Conservation (phyloP, 2,329 filamentous ascomycete genomes). For the Xylariaceae sp. region DNA sequence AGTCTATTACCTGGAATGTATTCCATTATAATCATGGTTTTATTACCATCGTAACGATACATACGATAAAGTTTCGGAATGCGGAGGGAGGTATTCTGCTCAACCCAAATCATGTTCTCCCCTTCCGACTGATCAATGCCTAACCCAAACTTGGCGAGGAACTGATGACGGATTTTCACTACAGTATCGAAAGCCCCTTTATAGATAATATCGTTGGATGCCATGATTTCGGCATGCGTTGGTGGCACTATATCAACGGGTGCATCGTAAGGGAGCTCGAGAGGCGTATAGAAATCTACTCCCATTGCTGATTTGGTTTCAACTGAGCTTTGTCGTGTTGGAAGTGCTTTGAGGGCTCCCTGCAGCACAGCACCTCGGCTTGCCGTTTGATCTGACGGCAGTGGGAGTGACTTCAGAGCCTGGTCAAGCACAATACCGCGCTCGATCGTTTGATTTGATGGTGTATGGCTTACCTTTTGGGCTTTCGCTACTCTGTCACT, state of each 20-base stretch:
- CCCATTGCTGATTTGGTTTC: neutral
- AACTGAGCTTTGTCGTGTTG: too few relatives aligned
- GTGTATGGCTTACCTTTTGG: too few relatives aligned
- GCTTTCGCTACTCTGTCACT: too few relatives aligned
- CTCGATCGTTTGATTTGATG: too few relatives aligned
- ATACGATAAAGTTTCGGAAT: constrained; percentile 12
- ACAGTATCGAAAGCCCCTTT: too few relatives aligned
- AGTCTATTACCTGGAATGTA: neutral
- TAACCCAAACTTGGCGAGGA: constrained; percentile 7
- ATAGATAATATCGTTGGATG: neutral
- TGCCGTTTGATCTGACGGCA: too few relatives aligned
- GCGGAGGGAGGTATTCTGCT: neutral
- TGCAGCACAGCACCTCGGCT: too few relatives aligned
- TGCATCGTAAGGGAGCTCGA: constrained; percentile 9
- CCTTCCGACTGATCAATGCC: neutral
- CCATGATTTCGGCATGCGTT: constrained; percentile 1
- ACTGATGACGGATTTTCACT: constrained; percentile 1
- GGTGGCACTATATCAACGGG: constrained; percentile 5
- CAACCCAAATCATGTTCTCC: constrained; percentile 14
- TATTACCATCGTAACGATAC: neutral
- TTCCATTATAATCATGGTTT: constrained; percentile 11
- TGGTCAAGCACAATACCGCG: too few relatives aligned
- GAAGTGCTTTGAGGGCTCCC: too few relatives aligned
- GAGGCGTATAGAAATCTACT: constrained; percentile 6
- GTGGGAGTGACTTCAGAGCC: too few relatives aligned